These are phyloP conservation scores for Candida sakaeoensis DNA, from an alignment of 805 yeast species.

Conservation along the genomic window DNA sequence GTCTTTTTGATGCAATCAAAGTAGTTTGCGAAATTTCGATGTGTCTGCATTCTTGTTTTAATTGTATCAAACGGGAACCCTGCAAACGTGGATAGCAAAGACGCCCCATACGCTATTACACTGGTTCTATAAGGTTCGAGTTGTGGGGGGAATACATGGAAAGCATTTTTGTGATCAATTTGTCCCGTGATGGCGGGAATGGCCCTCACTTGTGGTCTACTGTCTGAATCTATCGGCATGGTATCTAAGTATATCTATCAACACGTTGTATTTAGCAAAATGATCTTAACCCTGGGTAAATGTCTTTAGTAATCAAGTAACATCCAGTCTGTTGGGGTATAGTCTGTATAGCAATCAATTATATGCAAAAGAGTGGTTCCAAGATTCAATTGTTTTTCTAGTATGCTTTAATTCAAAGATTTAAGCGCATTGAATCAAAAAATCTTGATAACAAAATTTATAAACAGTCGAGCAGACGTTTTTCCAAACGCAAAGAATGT, in stretches of 20 bases:
- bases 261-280: neutral
- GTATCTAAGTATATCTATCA: too few relatives aligned
- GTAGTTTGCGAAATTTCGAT: slow-evolving; percentile 51
- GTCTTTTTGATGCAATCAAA: slow-evolving; percentile 57
- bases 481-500: too few relatives aligned
- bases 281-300: too few relatives aligned
- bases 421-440: slow-evolving; percentile 3
- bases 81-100: slow-evolving; percentile 59
- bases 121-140: slow-evolving; percentile 55
- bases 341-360: neutral
- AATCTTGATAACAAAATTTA: neutral
- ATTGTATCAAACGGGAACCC: slow-evolving; percentile 87
- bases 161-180: slow-evolving; percentile 42
- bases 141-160: slow-evolving; percentile 44
- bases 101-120: slow-evolving; percentile 60
- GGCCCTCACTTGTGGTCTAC: slow-evolving; percentile 13
- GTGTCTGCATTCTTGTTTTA: slow-evolving; percentile 83
- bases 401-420: neutral
- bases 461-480: too few relatives aligned
- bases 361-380: neutral
- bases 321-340: neutral
- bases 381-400: neutral
- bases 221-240: neutral
- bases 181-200: slow-evolving; percentile 62
- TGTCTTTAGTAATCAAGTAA: too few relatives aligned